Percentiles rank a stretch among this genome's conserved stretches.
Conservation (phyloP, 2,329 filamentous ascomycete genomes). For the Cytospora mali region DNA sequence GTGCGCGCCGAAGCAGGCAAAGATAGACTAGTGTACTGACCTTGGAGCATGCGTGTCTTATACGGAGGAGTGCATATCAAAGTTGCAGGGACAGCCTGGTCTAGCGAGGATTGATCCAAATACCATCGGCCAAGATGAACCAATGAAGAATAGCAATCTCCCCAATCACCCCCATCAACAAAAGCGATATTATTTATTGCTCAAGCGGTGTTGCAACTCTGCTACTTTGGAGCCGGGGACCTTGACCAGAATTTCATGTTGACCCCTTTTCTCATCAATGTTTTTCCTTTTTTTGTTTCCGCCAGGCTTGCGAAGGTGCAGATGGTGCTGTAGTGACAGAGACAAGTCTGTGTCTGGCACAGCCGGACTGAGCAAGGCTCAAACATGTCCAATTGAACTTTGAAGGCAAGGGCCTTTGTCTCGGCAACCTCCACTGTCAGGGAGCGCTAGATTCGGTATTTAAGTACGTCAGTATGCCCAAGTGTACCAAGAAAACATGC, state of each 20-base stretch:
- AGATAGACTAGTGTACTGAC: background rate
- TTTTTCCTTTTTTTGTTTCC: background rate
- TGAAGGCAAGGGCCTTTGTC: background rate
- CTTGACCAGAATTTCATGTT: background rate
- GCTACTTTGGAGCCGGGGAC: background rate
- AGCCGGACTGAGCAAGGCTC: background rate
- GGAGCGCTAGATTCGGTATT: background rate
- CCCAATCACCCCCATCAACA: conserved; percentile 2
- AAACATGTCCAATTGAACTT: background rate
- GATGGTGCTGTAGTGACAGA: background rate
- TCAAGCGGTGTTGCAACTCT: background rate
- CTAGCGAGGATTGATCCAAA: conserved; percentile 16
- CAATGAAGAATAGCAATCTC: conserved; percentile 16
- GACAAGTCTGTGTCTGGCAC: background rate
- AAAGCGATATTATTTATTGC: background rate
- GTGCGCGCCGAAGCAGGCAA: background rate
- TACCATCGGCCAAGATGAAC: conserved; percentile 10
- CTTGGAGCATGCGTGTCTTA: background rate
- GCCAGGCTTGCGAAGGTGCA: background rate
- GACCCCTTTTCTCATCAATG: background rate
- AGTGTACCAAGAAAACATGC: background rate
- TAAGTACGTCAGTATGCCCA: background rate
- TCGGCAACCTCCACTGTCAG: background rate
- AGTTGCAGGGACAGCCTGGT: conserved; percentile 22
- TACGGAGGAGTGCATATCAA: conserved; percentile 13